These are phyloP conservation scores for Hammondia hammondi DNA, from an alignment of 169 alveolate genomes.

Conservation along the genomic window DNA sequence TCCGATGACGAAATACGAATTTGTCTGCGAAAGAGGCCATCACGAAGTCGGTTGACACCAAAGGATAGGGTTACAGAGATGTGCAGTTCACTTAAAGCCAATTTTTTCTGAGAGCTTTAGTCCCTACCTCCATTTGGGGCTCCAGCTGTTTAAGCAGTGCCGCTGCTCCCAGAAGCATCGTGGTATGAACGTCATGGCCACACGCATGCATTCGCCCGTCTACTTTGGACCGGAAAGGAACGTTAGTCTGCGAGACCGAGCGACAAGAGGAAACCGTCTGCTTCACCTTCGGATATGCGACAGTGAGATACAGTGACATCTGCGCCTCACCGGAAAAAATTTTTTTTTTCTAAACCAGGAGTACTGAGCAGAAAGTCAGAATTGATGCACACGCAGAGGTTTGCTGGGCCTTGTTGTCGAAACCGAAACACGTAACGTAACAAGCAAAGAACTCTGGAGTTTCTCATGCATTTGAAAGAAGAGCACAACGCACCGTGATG, in stretches of 20 bases:
- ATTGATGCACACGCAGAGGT: no score
- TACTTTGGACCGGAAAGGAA: slow-evolving; percentile 52
- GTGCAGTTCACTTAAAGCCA: background rate
- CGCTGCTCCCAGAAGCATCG: slow-evolving; percentile 78
- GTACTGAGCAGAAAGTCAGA: no score
- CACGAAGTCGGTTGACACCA: background rate
- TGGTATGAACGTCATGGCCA: slow-evolving; percentile 75
- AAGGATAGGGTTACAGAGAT: background rate
- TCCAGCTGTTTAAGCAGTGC: slow-evolving; percentile 59
- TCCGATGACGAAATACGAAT: background rate
- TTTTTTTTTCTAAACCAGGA: no score
- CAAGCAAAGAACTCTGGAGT: no score
- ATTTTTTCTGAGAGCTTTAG: background rate
- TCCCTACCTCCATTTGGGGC: slow-evolving; percentile 42
- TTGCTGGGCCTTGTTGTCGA: no score
- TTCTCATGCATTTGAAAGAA: no score
- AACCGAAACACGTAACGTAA: no score
- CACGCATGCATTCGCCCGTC: slow-evolving; percentile 76
- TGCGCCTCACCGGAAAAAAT: no score
- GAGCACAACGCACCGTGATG: no score
- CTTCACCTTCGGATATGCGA: no score
- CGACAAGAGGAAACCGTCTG: background rate
- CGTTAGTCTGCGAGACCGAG: slow-evolving; percentile 48
- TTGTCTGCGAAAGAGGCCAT: background rate
- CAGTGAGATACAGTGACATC: no score